A percentile compares a stretch with the other conserved stretches of the same genome.
Conservation (phyloP, 768 basidiomycete genomes). For the Leccinum olivaceopallidum region DNA sequence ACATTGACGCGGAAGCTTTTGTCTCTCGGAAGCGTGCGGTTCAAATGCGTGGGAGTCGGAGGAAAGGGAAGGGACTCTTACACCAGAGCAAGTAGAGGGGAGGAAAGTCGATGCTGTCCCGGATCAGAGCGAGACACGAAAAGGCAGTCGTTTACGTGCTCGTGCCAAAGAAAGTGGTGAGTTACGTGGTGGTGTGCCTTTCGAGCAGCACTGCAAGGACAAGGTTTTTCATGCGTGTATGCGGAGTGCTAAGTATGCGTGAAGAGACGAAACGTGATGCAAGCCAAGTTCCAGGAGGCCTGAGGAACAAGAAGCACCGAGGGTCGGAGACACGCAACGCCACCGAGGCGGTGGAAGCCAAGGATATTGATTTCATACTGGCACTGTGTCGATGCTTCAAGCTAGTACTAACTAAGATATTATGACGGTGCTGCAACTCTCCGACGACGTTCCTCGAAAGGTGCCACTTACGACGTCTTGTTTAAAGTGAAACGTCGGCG, state of each 20-base stretch:
- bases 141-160: background rate
- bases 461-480: background rate
- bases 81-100: background rate
- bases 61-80: background rate
- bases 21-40: slow-evolving; percentile 25
- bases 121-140: slow-evolving; percentile 18
- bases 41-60: slow-evolving; percentile 22
- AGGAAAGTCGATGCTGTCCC: slow-evolving; percentile 4
- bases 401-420: background rate
- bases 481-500: background rate
- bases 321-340: background rate
- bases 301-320: background rate
- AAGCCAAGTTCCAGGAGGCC: background rate
- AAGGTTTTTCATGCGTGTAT: slow-evolving; percentile 23
- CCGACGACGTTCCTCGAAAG: background rate
- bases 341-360: background rate
- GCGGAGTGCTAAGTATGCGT: background rate
- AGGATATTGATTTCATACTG: background rate
- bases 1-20: background rate
- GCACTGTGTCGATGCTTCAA: background rate
- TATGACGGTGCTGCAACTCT: background rate
- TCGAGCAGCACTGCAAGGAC: slow-evolving; percentile 32
- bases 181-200: slow-evolving; percentile 24
- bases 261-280: slow-evolving; percentile 3
- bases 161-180: background rate